phyloP scores from a whole-genome alignment of 345 rosid species.

The Gossypium stocksii region DNA sequence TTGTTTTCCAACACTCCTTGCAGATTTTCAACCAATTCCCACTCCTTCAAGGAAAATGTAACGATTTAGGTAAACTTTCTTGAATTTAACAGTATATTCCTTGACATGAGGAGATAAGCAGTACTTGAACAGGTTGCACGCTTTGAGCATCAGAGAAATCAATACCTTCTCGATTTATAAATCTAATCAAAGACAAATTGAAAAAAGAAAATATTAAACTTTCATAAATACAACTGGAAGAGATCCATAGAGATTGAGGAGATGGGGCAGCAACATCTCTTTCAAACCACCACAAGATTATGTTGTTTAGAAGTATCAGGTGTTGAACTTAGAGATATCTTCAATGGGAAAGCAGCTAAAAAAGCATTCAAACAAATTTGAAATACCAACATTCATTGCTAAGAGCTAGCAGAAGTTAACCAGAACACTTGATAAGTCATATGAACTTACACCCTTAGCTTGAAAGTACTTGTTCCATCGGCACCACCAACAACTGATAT shows the following conservation, averaged over 20 bases:
- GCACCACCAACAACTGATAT: constrained; percentile 86
- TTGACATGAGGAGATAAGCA: constrained; percentile 9
- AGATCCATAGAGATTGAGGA: neutral
- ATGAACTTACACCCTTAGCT: constrained; percentile 81
- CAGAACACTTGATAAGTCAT: neutral
- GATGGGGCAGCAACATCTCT: neutral
- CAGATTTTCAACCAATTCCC: constrained; percentile 90
- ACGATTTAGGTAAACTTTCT: constrained; percentile 1
- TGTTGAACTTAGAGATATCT: neutral
- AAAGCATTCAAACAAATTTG: neutral
- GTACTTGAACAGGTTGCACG: constrained; percentile 92
- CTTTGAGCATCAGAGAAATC: constrained; percentile 96
- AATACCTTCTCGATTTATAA: constrained; percentile 82
- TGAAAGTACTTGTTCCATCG: constrained; percentile 90
- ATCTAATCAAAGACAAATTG: constrained; percentile 40
- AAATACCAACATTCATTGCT: constrained; percentile 2
- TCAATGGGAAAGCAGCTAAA: neutral
- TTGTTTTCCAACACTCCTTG: constrained; percentile 88
- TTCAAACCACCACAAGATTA: neutral
- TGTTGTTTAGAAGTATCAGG: neutral
- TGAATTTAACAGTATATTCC: constrained; percentile 10
- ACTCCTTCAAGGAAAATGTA: constrained; percentile 48
- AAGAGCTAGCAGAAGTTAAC: neutral
- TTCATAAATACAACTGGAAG: neutral
- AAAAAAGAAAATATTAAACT: neutral